phyloP scores from a whole-genome alignment of 2,329 filamentous ascomycete species.

The Neocucurbitaria cava region DNA sequence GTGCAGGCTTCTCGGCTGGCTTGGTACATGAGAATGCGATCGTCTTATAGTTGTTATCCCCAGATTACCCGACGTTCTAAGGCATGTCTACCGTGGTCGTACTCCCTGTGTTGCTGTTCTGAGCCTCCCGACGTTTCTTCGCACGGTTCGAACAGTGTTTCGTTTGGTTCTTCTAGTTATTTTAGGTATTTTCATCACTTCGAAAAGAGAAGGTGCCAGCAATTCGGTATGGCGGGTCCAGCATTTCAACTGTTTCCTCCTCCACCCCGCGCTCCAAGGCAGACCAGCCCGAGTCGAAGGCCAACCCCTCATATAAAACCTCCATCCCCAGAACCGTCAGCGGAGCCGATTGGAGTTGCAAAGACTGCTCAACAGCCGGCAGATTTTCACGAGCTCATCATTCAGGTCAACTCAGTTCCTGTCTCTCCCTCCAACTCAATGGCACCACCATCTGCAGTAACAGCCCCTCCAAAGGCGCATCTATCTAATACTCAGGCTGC shows the following conservation, averaged over 20 bases:
- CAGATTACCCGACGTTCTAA: conserved; percentile 34
- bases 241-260: conserved; percentile 50
- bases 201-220: conserved; percentile 18
- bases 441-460: conserved; percentile 26
- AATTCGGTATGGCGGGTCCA: conserved; percentile 42
- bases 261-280: conserved; percentile 42
- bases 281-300: conserved; percentile 41
- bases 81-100: conserved; percentile 25
- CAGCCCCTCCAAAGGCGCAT: conserved; percentile 37
- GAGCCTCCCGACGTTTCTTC: conserved; percentile 17
- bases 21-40: conserved; percentile 22
- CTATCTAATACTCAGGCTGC: conserved; percentile 26
- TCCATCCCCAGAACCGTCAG: conserved; percentile 37
- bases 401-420: conserved; percentile 49
- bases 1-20: conserved; percentile 15
- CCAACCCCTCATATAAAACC: conserved; percentile 34
- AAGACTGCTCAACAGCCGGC: conserved; percentile 36
- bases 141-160: conserved; percentile 15
- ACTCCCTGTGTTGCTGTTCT: conserved; percentile 21
- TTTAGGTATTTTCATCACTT: conserved; percentile 21
- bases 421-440: conserved; percentile 40
- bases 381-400: conserved; percentile 50
- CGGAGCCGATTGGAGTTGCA: conserved; percentile 40
- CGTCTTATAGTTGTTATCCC: conserved; percentile 44
- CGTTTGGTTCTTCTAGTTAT: conserved; percentile 18